Percentiles rank a stretch among this genome's conserved stretches.
phyloP scores from a whole-genome alignment of 768 basidiomycete species.

The Plicaturopsis crispa region DNA sequence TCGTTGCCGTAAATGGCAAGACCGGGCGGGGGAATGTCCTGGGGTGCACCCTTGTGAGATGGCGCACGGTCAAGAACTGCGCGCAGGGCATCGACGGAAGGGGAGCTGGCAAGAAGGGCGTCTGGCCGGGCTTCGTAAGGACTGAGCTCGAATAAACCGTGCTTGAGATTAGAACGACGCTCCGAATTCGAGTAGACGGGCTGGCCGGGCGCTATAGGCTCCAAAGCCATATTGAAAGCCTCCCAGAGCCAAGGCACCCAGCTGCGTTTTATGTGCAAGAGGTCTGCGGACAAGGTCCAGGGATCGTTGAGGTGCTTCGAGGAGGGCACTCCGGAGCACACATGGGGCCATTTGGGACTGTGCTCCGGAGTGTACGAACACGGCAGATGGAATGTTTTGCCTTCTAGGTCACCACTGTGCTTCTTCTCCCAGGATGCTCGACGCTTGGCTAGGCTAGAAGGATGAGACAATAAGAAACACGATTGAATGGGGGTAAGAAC shows the following conservation, averaged over 20 bases:
- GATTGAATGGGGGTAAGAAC: background rate
- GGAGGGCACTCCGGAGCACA: background rate
- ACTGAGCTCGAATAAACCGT: no score
- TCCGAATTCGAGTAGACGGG: background rate
- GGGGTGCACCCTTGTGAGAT: background rate
- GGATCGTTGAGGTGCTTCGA: background rate
- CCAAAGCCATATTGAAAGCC: background rate
- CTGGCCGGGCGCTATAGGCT: background rate
- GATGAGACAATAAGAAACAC: background rate
- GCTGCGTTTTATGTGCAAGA: background rate
- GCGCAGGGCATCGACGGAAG: background rate
- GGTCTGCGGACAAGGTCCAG: background rate
- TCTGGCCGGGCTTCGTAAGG: background rate
- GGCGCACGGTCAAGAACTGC: background rate
- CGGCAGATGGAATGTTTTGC: background rate
- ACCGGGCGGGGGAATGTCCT: background rate
- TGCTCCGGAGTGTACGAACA: background rate
- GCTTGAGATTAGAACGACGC: background rate
- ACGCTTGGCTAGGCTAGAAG: background rate
- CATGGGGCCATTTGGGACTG: background rate
- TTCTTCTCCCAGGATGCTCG: background rate
- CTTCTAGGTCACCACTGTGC: background rate
- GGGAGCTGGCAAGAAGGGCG: background rate
- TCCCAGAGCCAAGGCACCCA: background rate
- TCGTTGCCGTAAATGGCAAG: background rate